Base-by-base conservation (phyloP, 148 eudicot species). In the Amaranthus hypochondriacus region DNA sequence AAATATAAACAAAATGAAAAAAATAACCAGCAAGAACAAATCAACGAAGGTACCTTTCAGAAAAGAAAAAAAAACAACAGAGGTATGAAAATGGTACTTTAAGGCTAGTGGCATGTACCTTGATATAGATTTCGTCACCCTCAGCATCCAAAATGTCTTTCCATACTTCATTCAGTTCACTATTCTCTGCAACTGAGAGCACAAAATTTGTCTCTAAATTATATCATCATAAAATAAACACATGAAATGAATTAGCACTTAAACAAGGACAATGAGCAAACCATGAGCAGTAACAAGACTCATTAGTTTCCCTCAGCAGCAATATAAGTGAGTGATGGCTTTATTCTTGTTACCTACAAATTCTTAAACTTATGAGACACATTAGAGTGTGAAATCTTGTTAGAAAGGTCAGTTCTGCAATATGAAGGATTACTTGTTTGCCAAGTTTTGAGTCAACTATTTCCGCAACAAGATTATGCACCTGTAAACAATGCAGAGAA, bases 251-350 rank as follows among this genome's bases (percentile, higher is more conserved):
- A 65, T 46, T 54, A 50, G 48, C 48, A 14, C n/a, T 28, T 48
- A 13, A 28, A 49, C 55, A 6, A 54, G 8, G 11, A 46, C 69
- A 12, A 46, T 71, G 62, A 53, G 48, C 69, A 73, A 73, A 95
- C 98, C 96, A 77, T 95, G 97, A 66, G 94, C 90, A 39, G 96
- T 95, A 61, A 95, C 99, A 73, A 90, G 97, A 85, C 97, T 92
- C 99, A 95, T 95, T 72, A 95, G 81, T 89, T 95, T n/a, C n/a
- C 97, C 84, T 92, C 97, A 15, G 99, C 85, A 11, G 96, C 91
- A 82, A 92, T 92, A 60, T 84, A 95, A 60, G 91, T 88, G 76
- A 92, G 92, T 39, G 87, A 73, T 6, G 97, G 94, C 82, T 88
- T 95, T 74, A 88, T 86, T 73, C 81, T 83, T 73, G 92, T 78